A percentile compares a stretch with the other conserved stretches of the same genome.
Evolutionary conservation across 495 filamentous ascomycete genomes (phyloP).

Genomic region (Penicillium manginii): DNA sequence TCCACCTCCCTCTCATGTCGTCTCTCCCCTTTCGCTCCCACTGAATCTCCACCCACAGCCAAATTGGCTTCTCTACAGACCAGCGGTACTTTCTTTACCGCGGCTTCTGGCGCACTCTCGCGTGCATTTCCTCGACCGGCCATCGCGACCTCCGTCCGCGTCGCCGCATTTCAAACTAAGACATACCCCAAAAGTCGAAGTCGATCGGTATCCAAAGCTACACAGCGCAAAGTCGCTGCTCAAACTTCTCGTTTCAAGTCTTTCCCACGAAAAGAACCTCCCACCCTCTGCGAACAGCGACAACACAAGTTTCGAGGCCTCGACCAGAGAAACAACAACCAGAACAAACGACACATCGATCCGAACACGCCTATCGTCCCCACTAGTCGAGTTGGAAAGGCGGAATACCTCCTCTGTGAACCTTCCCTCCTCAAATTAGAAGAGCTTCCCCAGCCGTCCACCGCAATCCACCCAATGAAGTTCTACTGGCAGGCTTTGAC

Average conservation of each 20-base stretch:
- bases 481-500: slow-evolving; percentile 71
- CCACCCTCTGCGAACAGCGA: neutral
- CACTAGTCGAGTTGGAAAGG: slow-evolving; percentile 2
- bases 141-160: slow-evolving; percentile 11
- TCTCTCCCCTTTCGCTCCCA: neutral
- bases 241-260: neutral
- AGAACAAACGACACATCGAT: slow-evolving; percentile 4
- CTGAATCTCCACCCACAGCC: slow-evolving; percentile 18
- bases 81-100: slow-evolving; percentile 37
- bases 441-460: slow-evolving; percentile 4
- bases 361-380: slow-evolving; percentile 15
- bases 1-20: neutral
- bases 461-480: slow-evolving; percentile 58
- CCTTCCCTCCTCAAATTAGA: slow-evolving; percentile 11
- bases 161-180: slow-evolving; percentile 13
- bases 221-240: neutral
- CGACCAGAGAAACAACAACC: neutral
- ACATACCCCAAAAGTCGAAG: slow-evolving; percentile 3
- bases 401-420: slow-evolving; percentile 35
- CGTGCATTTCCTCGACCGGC: slow-evolving; percentile 7
- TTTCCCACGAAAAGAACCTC: neutral
- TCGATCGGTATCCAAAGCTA: neutral
- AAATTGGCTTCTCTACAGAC: slow-evolving; percentile 49
- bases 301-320: neutral
- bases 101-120: slow-evolving; percentile 32